A percentile compares a stretch with the other conserved stretches of the same genome.
phyloP scores from a whole-genome alignment of 2,329 filamentous ascomycete genomes.

The Arthrobotrys musiformis region DNA sequence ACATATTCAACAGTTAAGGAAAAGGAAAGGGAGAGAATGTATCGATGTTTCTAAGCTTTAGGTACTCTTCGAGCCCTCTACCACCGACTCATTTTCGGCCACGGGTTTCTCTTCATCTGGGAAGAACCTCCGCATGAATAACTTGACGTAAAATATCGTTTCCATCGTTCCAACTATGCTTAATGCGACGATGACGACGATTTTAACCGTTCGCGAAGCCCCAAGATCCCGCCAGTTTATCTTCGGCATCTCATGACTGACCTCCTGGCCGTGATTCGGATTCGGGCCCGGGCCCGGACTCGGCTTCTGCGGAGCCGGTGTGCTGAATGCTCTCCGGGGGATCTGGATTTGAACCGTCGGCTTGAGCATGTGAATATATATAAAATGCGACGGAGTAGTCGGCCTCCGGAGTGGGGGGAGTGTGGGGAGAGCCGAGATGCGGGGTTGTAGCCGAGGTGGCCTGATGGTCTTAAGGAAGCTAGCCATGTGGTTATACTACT shows the following conservation, averaged over 20 bases:
- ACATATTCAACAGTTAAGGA: not conserved
- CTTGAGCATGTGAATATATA: slow-evolving; percentile 14
- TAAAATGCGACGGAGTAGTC: slow-evolving; percentile 1
- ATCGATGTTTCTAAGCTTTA: not conserved
- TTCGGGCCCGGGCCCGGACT: not conserved
- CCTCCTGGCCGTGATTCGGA: slow-evolving; percentile 26
- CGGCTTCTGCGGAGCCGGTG: slow-evolving; percentile 27
- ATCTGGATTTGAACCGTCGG: not conserved
- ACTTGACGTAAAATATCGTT: slow-evolving; percentile 58
- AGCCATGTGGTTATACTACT: slow-evolving; percentile 24
- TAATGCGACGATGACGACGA: slow-evolving; percentile 55
- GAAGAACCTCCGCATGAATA: slow-evolving; percentile 58
- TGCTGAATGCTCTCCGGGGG: slow-evolving; percentile 22
- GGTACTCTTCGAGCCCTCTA: not conserved
- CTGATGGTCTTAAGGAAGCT: slow-evolving; percentile 20
- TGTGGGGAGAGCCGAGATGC: slow-evolving; percentile 25
- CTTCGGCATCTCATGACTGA: slow-evolving; percentile 52
- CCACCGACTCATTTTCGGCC: not conserved
- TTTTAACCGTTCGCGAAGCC: slow-evolving; percentile 57
- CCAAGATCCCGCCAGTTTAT: slow-evolving; percentile 56
- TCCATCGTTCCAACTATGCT: slow-evolving; percentile 58
- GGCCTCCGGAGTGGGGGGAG: not conserved
- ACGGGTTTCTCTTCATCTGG: slow-evolving; percentile 15
- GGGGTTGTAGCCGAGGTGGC: slow-evolving; percentile 21
- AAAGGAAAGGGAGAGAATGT: not conserved